phyloP scores from a whole-genome alignment of 2,329 filamentous ascomycete species.

The Boeremia exigua region DNA sequence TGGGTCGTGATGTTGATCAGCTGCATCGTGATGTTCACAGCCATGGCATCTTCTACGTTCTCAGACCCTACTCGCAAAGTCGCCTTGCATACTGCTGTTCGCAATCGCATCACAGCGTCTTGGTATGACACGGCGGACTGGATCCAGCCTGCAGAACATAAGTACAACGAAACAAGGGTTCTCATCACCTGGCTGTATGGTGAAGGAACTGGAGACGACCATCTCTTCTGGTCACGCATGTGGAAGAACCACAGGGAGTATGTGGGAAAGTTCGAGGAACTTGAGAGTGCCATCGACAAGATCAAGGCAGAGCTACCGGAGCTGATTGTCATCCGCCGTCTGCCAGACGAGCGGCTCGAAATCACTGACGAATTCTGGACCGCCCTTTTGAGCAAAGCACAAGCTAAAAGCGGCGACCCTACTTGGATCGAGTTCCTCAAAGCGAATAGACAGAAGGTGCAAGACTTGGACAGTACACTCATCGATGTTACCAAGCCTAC shows the following conservation, averaged over 20 bases:
- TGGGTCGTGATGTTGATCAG: constrained; percentile 13
- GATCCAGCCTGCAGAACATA: constrained; percentile 21
- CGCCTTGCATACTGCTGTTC: constrained; percentile 20
- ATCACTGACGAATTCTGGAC: constrained; percentile 70
- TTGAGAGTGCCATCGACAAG: constrained; percentile 22
- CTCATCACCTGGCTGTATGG: constrained; percentile 6
- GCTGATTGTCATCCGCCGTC: constrained; percentile 61
- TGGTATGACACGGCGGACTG: constrained; percentile 21
- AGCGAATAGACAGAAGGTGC: constrained; percentile 54
- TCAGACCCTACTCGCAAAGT: constrained; percentile 8
- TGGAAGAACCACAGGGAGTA: constrained; percentile 20
- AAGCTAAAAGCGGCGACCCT: constrained; percentile 50
- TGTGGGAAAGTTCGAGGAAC: constrained; percentile 14
- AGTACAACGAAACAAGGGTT: constrained; percentile 2
- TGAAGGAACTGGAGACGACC: constrained; percentile 16
- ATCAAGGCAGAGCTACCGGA: constrained; percentile 57
- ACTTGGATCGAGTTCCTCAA: constrained; percentile 62
- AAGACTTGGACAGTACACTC: constrained; percentile 31
- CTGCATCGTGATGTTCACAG: neutral
- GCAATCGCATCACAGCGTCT: constrained; percentile 23
- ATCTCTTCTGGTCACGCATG: constrained; percentile 28
- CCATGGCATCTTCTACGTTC: constrained; percentile 1
- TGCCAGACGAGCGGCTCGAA: constrained; percentile 59
- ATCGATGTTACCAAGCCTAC: constrained; percentile 11
- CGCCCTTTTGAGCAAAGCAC: constrained; percentile 64